Evolutionary conservation across 371 early-diverging fungal genomes (phyloP).

Genomic region (Mucor lusitanicus): DNA sequence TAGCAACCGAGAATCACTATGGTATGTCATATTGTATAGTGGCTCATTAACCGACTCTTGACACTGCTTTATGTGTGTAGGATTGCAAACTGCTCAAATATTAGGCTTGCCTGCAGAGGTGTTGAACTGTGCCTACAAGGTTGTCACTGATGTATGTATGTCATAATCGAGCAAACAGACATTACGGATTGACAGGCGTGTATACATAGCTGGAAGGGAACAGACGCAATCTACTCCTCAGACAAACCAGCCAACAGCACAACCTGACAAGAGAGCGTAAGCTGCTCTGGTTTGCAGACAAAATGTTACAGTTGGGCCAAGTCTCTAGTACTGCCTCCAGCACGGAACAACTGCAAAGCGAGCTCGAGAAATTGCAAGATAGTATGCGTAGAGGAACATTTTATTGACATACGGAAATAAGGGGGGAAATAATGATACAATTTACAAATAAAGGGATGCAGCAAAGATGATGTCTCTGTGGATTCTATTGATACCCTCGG

Average conservation of each 20-base stretch:
- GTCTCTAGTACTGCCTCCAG: conserved; percentile 2
- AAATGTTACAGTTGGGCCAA: conserved; percentile 31
- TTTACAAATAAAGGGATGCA: conserved; percentile 92
- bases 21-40: conserved; percentile 21
- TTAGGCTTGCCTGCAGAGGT: conserved; percentile 45
- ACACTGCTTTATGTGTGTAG: conserved; percentile 15
- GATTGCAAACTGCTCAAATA: conserved; percentile 52
- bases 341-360: conserved; percentile 15
- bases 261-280: conserved; percentile 16
- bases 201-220: not conserved
- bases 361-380: conserved; percentile 15
- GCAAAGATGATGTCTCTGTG: conserved; percentile 99
- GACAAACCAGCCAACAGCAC: not conserved
- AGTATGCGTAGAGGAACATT: conserved; percentile 12
- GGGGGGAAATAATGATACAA: not conserved
- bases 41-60: too few species aligned
- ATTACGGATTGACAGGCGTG: too few species aligned
- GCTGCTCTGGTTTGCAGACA: conserved; percentile 44
- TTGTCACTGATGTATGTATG: conserved; percentile 29
- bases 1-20: conserved; percentile 34
- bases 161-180: not conserved
- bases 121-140: conserved; percentile 33
- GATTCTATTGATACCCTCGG: conserved; percentile 90
- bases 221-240: not conserved
- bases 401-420: not conserved